Percentiles rank a stretch among this genome's conserved stretches.
Evolutionary conservation across 2,329 filamentous ascomycete genomes (phyloP).

Genomic region (Diaporthe vexans): DNA sequence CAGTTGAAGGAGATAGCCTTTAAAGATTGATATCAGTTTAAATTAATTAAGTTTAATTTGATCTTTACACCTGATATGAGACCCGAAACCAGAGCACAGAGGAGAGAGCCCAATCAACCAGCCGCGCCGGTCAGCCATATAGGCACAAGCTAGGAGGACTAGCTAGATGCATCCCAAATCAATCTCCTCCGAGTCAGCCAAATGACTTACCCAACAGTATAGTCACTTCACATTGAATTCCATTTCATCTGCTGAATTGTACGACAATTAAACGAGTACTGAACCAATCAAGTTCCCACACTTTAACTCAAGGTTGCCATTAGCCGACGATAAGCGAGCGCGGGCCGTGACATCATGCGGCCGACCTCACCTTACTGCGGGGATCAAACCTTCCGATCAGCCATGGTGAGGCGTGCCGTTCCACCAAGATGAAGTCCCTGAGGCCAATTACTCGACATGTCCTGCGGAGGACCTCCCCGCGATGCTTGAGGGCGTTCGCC

Average conservation of each 20-base stretch:
- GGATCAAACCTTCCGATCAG: slow-evolving; percentile 23
- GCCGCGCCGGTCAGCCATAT: neutral
- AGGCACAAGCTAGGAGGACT: neutral
- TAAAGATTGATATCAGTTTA: neutral
- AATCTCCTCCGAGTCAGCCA: neutral
- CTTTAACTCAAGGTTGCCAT: neutral
- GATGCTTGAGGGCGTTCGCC: slow-evolving; percentile 53
- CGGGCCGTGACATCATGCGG: slow-evolving; percentile 35
- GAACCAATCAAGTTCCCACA: neutral
- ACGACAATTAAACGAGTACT: neutral
- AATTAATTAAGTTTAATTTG: neutral
- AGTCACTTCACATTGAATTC: neutral
- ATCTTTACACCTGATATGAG: neutral
- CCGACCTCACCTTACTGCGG: slow-evolving; percentile 17
- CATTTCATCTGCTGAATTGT: neutral
- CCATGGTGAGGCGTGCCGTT: slow-evolving; percentile 35
- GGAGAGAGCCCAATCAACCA: neutral
- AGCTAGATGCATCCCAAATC: neutral
- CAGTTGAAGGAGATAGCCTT: neutral
- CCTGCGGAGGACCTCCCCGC: slow-evolving; percentile 27
- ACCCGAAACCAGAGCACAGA: neutral
- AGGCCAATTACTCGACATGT: slow-evolving; percentile 33
- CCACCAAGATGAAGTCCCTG: slow-evolving; percentile 38
- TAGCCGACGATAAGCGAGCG: slow-evolving; percentile 36
- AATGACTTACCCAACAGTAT: too few relatives aligned